These are phyloP conservation scores for Carallia brachiata DNA, from an alignment of 345 rosid genomes.

Conservation along the genomic window DNA sequence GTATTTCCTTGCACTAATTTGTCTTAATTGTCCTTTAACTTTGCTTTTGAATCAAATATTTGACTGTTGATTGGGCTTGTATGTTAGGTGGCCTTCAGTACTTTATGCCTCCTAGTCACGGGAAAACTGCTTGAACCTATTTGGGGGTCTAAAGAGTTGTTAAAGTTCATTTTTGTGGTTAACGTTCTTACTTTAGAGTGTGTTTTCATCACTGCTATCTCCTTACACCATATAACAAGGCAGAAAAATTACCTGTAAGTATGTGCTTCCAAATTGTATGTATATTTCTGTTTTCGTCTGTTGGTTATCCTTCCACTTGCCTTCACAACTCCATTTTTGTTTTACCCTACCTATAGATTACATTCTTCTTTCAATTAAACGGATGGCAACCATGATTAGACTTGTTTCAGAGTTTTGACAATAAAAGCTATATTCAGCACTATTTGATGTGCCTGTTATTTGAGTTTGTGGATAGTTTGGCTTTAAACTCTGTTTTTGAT, in stretches of 20 bases:
- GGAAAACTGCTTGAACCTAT: constrained; percentile 95
- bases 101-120: constrained; percentile 75
- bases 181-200: constrained; percentile 79
- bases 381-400: too few relatives aligned
- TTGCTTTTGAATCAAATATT: constrained; percentile 2
- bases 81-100: constrained; percentile 61
- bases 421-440: not conserved
- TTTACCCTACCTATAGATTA: too few relatives aligned
- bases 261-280: constrained; percentile 1
- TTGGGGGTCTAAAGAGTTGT: constrained; percentile 95
- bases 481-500: not conserved
- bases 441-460: not conserved
- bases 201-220: constrained; percentile 78
- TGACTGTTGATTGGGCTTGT: constrained; percentile 10
- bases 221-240: constrained; percentile 76
- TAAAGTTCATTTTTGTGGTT: constrained; percentile 82
- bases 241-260: constrained; percentile 90
- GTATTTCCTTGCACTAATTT: not conserved
- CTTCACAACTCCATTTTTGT: not conserved
- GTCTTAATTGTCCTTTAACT: constrained; percentile 1
- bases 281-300: constrained; percentile 5
- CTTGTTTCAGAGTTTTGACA: too few relatives aligned
- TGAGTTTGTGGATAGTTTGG: not conserved
- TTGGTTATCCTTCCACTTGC: not conserved
- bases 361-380: too few relatives aligned